phyloP scores from a whole-genome alignment of 78 protist genomes.

The Bodo saltans region DNA sequence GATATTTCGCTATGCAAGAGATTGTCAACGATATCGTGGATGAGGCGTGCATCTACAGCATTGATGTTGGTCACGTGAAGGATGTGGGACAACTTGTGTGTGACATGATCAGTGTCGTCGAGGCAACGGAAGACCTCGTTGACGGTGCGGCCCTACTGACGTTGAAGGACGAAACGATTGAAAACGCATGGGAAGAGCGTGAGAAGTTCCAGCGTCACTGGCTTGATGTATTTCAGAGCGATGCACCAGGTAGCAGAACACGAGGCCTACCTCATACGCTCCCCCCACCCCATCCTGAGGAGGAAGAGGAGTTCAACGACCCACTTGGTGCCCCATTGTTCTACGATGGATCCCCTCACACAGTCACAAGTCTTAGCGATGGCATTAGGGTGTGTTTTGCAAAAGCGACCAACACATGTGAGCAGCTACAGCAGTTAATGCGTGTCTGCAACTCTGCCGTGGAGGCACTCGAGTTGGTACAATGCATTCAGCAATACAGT shows the following conservation, averaged over 20 bases:
- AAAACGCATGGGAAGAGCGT: neutral
- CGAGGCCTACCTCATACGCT: neutral
- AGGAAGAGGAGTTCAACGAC: neutral
- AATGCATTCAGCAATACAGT: neutral
- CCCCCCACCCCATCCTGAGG: neutral
- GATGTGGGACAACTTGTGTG: neutral
- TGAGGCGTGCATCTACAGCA: neutral
- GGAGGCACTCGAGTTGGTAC: neutral
- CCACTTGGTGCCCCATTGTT: neutral
- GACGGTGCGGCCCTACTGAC: neutral
- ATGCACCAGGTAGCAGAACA: neutral
- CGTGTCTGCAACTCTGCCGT: neutral
- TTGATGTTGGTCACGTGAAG: neutral
- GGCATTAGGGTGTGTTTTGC: conserved; percentile 13
- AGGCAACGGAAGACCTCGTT: neutral
- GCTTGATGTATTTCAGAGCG: conserved; percentile 7
- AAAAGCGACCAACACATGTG: neutral
- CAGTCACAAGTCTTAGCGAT: neutral
- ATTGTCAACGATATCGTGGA: conserved; percentile 13
- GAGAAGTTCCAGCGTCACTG: neutral
- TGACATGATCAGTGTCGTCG: conserved; percentile 10
- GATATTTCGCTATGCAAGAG: conserved; percentile 3
- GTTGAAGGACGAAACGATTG: neutral
- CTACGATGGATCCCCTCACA: neutral
- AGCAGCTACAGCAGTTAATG: neutral